Base-by-base conservation (phyloP, 1,284 basidiomycete species). In the Sanghuangporus sanghuang region DNA sequence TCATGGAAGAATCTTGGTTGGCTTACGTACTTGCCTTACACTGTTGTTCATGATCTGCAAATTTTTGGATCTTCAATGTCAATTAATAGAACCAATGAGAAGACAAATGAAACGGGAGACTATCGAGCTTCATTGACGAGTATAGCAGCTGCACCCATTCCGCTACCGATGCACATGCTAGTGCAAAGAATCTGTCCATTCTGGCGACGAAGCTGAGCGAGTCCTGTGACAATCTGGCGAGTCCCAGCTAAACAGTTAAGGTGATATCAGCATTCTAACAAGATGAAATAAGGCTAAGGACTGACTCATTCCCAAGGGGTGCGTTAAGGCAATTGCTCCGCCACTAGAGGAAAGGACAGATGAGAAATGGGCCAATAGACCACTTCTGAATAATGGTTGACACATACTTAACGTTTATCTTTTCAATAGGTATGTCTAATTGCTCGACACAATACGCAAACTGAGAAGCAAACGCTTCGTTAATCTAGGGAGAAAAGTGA, bases 391-490 rank as follows among this genome's bases (percentile, higher is more conserved):
- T 18, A 16, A 18, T 2, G 11, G 58, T 63, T 14, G 27, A 44
- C 36, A 71, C 80, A 69, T 73, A 90, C 86, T 93, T 93, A 14
- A 92, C 90, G 72, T 96, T 95, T 69, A 95, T 90, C 75, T 89
- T 95, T 65, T 90, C 87, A 38, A 78, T 76, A 66, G 85, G 80
- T n/a, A 97, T 77, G 35, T 81, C 81, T 38, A 97, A 81, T 70
- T 86, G 79, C 67, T 89, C 85, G 50, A 94, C 78, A 59, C 85
- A 87, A 76, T 96, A 95, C 27, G 94, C 85, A 61, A 86, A 92
- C 78, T 94, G 92, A 0, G 92, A 94, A 8, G 93, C 92, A 69
- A 95, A 95, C 0, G 93, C 93, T 74, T 97, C 92, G 87, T 7
- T 91, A 85, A 54, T 90, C 63, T 38, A 38, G 42, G 57, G 46